These are phyloP conservation scores for Ehretia macrophylla DNA, from an alignment of 257 asterid genomes.

Conservation along the genomic window DNA sequence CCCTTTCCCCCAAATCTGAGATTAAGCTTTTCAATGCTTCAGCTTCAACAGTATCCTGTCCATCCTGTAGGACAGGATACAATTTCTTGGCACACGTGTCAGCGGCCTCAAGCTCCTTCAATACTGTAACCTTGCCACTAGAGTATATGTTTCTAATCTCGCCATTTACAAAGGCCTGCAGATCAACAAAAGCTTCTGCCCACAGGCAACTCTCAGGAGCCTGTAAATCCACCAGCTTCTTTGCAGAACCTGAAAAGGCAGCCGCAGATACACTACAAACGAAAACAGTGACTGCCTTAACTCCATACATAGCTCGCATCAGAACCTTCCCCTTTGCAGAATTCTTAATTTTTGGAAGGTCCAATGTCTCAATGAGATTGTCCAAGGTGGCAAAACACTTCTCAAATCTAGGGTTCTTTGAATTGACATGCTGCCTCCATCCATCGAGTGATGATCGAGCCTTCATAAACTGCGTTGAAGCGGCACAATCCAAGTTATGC, in stretches of 20 bases:
- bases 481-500: slow-evolving; percentile 38
- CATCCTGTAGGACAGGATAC: slow-evolving; percentile 50
- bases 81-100: slow-evolving; percentile 55
- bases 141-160: slow-evolving; percentile 44
- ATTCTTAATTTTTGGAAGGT: slow-evolving; percentile 79
- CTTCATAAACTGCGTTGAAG: slow-evolving; percentile 43
- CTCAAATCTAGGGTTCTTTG: slow-evolving; percentile 59
- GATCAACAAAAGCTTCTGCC: slow-evolving; percentile 53
- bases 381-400: slow-evolving; percentile 61
- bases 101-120: slow-evolving; percentile 74
- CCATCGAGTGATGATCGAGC: slow-evolving; percentile 66
- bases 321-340: slow-evolving; percentile 75
- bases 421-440: slow-evolving; percentile 59
- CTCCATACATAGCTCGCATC: slow-evolving; percentile 88
- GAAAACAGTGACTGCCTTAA: slow-evolving; percentile 56
- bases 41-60: slow-evolving; percentile 30
- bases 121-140: slow-evolving; percentile 35
- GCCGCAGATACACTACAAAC: slow-evolving; percentile 65
- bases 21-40: slow-evolving; percentile 27
- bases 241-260: slow-evolving; percentile 63
- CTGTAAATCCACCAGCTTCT: slow-evolving; percentile 51
- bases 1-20: slow-evolving; percentile 39
- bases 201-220: slow-evolving; percentile 46
- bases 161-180: slow-evolving; percentile 46
- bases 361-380: slow-evolving; percentile 47